Base-by-base conservation (phyloP, 2,329 filamentous ascomycete genomes). In the Blastomyces silverae region DNA sequence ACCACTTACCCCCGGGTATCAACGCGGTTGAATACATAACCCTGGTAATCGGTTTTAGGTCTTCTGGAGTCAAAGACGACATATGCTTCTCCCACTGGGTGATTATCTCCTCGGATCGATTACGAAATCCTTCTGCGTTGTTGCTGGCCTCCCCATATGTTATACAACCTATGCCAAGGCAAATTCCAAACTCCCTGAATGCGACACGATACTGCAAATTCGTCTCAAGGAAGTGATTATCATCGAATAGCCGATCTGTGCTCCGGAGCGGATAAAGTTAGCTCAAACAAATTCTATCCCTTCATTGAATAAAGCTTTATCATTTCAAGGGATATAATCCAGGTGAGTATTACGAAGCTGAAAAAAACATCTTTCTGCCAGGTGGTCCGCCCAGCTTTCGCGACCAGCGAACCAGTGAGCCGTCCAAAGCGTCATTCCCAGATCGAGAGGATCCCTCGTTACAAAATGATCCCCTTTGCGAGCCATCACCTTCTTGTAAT, bases 351-450 rank as follows among this genome's bases (percentile, higher is more conserved):
- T 69, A 79, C 77, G 75, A 64, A 78, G 70, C 67, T 74, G 73
- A 62, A 75, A 73, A 64, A 75, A 74, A 56, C 75, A 78, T 70
- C 71, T 70, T 13, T 60, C 67, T 4, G 73, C 72, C 62, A 84
- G 69, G 4, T 71, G 67, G 2, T 69, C 69, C 2, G 83, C 81
- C 83, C 83, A 85, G 1, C 73, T 71, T 65, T 84, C 82, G 60
- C 71, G 71, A 2, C 76, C 76, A 0, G 71, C 72, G 65, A 80
- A 79, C 73, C 84, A 83, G 66, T 85, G 83, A 28, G 77, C 77
- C 56, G 81, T 81, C 84, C 84, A 86, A 34, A 86, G 70, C 0
- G 82, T 81, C 84, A 86, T 86, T 0, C 84, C 84, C 55, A 86
- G 70, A 69, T 86, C 84, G n/a, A 85, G 71, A 22, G 80, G 74